Conservation (phyloP, 176 grass and related monocot genomes). For the Musa schizocarpa region DNA sequence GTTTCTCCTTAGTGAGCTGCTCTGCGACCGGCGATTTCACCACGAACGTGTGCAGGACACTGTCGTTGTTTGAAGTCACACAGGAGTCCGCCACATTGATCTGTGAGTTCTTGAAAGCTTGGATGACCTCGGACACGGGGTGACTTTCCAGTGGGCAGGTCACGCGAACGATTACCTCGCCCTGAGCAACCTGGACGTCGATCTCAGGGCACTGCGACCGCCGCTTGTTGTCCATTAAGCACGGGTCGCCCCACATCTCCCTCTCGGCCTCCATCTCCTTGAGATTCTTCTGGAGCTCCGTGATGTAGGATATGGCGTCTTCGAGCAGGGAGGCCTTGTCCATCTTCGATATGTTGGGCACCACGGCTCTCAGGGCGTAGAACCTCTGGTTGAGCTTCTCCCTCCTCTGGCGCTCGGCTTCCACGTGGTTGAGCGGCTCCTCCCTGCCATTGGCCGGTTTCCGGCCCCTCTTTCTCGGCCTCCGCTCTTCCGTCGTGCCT, state of each 20-base stretch:
- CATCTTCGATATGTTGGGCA: slow-evolving; percentile 9
- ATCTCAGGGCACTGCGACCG: slow-evolving; percentile 24
- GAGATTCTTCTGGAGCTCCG: background rate
- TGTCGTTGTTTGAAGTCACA: too few relatives aligned
- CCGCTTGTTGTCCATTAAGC: background rate
- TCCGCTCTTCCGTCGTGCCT: slow-evolving; percentile 26
- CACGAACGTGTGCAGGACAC: slow-evolving; percentile 3
- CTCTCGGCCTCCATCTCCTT: slow-evolving; percentile 4
- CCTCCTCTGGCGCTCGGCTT: slow-evolving; percentile 24
- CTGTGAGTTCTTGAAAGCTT: background rate
- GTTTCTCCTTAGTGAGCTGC: background rate
- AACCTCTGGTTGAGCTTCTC: slow-evolving; percentile 9
- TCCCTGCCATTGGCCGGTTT: slow-evolving; percentile 41
- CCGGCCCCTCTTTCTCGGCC: slow-evolving; percentile 66
- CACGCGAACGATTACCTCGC: slow-evolving; percentile 66
- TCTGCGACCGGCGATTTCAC: slow-evolving; percentile 33
- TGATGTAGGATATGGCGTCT: slow-evolving; percentile 6
- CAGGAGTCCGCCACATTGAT: too few relatives aligned
- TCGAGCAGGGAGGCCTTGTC: slow-evolving; percentile 11
- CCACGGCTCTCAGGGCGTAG: slow-evolving; percentile 8
- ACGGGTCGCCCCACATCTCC: background rate
- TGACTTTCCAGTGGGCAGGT: slow-evolving; percentile 52
- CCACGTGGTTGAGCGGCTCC: slow-evolving; percentile 78
- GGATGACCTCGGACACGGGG: background rate
- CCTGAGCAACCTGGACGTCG: slow-evolving; percentile 44